Evolutionary conservation across 2,329 filamentous ascomycete genomes (phyloP).

Genomic region (Diplocarpon rosae): DNA sequence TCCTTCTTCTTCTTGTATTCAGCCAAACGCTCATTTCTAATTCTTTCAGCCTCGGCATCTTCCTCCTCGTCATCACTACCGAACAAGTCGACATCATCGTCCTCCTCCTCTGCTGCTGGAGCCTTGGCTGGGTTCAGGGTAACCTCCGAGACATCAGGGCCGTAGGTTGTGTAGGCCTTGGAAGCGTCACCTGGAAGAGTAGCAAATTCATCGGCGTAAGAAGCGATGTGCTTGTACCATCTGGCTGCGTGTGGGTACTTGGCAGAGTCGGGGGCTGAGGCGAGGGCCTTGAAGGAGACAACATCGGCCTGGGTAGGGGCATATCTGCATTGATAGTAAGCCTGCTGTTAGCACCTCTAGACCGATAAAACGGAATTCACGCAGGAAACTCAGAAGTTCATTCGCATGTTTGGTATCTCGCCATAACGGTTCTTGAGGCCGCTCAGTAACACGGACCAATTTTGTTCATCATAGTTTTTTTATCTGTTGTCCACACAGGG

Average conservation of each 20-base stretch:
- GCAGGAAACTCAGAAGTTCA: slow-evolving; percentile 59
- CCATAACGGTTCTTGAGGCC: slow-evolving; percentile 86
- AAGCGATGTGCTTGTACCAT: slow-evolving; percentile 98
- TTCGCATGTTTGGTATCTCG: slow-evolving; percentile 60
- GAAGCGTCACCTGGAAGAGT: slow-evolving; percentile 83
- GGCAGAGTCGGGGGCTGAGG: slow-evolving; percentile 59
- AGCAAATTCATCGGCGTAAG: slow-evolving; percentile 86
- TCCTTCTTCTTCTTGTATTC: slow-evolving; percentile 98
- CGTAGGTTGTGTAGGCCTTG: slow-evolving; percentile 82
- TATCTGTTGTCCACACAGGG: slow-evolving; percentile 4
- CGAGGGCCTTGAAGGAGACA: slow-evolving; percentile 84
- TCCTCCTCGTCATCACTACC: slow-evolving; percentile 90
- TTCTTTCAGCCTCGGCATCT: slow-evolving; percentile 70
- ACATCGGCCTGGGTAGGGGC: slow-evolving; percentile 88
- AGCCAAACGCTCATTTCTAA: slow-evolving; percentile 81
- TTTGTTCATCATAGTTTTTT: slow-evolving; percentile 61
- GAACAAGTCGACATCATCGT: slow-evolving; percentile 88
- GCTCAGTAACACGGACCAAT: slow-evolving; percentile 96
- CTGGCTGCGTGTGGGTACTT: slow-evolving; percentile 92
- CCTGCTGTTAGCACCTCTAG: slow-evolving; percentile 7
- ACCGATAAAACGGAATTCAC: slow-evolving; percentile 12
- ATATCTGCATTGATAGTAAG: slow-evolving; percentile 28
- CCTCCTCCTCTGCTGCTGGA: slow-evolving; percentile 59
- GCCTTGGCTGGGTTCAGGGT: slow-evolving; percentile 81
- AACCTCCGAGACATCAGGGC: slow-evolving; percentile 68